phyloP scores from a whole-genome alignment of 495 filamentous ascomycete species.

The Cladorrhinum samala region DNA sequence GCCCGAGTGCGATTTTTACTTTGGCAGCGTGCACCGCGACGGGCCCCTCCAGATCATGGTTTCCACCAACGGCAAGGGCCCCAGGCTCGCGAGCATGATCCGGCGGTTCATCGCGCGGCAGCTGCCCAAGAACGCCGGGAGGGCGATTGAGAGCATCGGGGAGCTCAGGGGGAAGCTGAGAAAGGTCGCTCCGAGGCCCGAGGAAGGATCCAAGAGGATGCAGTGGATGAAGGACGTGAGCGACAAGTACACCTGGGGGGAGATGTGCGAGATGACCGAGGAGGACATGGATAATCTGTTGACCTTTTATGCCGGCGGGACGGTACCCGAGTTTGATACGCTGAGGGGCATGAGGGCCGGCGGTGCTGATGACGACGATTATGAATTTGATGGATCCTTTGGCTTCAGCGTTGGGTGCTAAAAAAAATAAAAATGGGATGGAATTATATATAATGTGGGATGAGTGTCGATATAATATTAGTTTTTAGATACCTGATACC shows the following conservation, averaged over 20 bases:
- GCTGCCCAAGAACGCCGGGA: constrained; percentile 70
- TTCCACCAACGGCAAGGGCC: constrained; percentile 94
- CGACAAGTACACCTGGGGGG: constrained; percentile 77
- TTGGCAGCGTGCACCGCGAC: constrained; percentile 90
- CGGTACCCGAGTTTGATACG: constrained; percentile 42
- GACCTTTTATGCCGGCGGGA: constrained; percentile 54
- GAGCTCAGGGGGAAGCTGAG: constrained; percentile 71
- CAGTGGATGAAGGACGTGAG: constrained; percentile 92
- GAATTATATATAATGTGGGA: not conserved
- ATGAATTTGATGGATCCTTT: constrained; percentile 54
- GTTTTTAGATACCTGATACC: no score
- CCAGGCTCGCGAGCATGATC: constrained; percentile 82
- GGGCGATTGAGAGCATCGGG: constrained; percentile 79
- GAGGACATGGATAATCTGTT: constrained; percentile 77
- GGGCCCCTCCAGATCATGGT: constrained; percentile 98
- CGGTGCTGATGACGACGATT: constrained; percentile 36
- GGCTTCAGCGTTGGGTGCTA: constrained; percentile 50
- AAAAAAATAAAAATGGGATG: constrained; percentile 1
- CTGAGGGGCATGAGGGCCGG: constrained; percentile 46
- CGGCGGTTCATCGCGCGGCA: constrained; percentile 71
- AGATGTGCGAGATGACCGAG: constrained; percentile 78
- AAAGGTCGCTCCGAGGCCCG: constrained; percentile 60
- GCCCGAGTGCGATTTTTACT: constrained; percentile 96
- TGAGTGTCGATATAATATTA: no score
- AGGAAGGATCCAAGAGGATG: constrained; percentile 87